Evolutionary conservation across 805 yeast genomes (phyloP).

Genomic region (Spathaspora arborariae): DNA sequence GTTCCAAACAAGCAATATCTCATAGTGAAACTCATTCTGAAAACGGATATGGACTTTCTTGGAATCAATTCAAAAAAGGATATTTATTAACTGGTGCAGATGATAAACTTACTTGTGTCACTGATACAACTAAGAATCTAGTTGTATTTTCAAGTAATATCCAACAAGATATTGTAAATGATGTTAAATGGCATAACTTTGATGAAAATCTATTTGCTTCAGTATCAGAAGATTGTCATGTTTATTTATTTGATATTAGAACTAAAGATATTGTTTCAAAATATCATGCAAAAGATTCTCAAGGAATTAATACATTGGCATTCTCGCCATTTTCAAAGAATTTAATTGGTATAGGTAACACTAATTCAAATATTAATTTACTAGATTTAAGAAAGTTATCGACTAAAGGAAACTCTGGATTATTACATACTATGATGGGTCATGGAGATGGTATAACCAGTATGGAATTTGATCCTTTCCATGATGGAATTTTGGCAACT

Average conservation of each 20-base stretch:
- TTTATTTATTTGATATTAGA: conserved; percentile 55
- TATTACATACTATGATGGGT: conserved; percentile 73
- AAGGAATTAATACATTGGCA: conserved; percentile 57
- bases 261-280: conserved; percentile 21
- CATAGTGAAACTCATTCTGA: conserved; percentile 51
- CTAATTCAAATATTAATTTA: conserved; percentile 62
- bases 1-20: conserved; percentile 18
- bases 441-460: conserved; percentile 71
- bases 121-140: conserved; percentile 41
- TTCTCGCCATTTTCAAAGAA: conserved; percentile 61
- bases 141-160: conserved; percentile 13
- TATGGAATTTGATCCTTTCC: conserved; percentile 73
- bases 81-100: conserved; percentile 60
- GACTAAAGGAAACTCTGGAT: conserved; percentile 16
- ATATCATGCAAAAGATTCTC: conserved; percentile 23
- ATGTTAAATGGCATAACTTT: conserved; percentile 66
- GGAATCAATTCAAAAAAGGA: conserved; percentile 51
- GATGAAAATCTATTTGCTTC: conserved; percentile 56
- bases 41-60: conserved; percentile 74
- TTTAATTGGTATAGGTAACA: conserved; percentile 65
- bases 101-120: conserved; percentile 58
- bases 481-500: conserved; percentile 74
- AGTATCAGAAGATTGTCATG: conserved; percentile 66
- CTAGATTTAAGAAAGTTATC: conserved; percentile 54
- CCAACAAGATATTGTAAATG: conserved; percentile 66